Conservation (phyloP, 2,329 filamentous ascomycete species). For the Helotiales sp. region DNA sequence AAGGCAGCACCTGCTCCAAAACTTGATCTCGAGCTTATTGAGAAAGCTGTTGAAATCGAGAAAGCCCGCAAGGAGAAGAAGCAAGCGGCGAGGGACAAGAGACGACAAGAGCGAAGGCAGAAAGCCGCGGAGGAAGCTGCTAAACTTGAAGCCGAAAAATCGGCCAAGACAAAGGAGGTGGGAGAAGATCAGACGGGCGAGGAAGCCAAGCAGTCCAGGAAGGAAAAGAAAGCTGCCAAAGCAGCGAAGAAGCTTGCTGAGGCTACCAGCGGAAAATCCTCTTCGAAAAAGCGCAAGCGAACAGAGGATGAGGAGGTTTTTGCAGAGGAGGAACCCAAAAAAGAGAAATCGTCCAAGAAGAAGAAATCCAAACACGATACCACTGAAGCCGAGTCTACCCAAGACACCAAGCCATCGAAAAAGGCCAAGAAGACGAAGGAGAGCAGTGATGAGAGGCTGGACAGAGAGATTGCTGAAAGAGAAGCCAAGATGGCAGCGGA, state of each 20-base stretch:
- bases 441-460: slow-evolving; percentile 17
- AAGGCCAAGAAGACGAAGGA: slow-evolving; percentile 11
- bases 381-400: slow-evolving; percentile 21
- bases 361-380: slow-evolving; percentile 23
- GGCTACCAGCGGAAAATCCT: neutral
- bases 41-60: slow-evolving; percentile 10
- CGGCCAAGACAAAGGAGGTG: neutral
- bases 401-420: slow-evolving; percentile 15
- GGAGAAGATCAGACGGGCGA: neutral
- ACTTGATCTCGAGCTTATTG: slow-evolving; percentile 6
- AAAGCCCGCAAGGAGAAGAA: slow-evolving; percentile 19
- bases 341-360: slow-evolving; percentile 23
- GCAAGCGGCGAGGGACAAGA: slow-evolving; percentile 13
- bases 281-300: slow-evolving; percentile 21
- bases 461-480: slow-evolving; percentile 13
- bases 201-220: neutral
- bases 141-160: neutral
- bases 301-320: slow-evolving; percentile 6
- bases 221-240: neutral
- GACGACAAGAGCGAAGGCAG: slow-evolving; percentile 13
- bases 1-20: slow-evolving; percentile 12
- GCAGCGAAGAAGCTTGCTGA: slow-evolving; percentile 7
- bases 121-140: slow-evolving; percentile 1
- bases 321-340: slow-evolving; percentile 3
- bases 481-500: slow-evolving; percentile 13